Evolutionary conservation across 2,329 filamentous ascomycete genomes (phyloP).

Genomic region (Neofusicoccum kwambonambiense): DNA sequence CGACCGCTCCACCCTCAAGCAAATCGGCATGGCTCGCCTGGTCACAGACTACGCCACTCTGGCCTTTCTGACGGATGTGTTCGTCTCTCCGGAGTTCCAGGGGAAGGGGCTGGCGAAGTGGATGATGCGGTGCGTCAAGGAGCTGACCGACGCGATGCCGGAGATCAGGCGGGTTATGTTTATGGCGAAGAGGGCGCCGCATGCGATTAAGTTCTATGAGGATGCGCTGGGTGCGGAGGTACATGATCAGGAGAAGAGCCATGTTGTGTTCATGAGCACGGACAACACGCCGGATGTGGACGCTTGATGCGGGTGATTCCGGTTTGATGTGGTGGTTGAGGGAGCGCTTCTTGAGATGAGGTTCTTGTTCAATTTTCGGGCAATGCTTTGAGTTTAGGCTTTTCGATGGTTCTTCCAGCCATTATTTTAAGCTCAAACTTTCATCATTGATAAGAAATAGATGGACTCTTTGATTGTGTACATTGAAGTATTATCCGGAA

Average conservation of each 20-base stretch:
- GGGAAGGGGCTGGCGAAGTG: conserved; percentile 63
- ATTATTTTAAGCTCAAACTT: no score
- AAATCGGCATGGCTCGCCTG: conserved; percentile 61
- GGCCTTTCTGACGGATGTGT: conserved; percentile 69
- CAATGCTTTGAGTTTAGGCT: no score
- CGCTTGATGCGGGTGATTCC: not conserved
- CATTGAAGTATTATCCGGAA: no score
- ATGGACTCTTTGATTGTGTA: no score
- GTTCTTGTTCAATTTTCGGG: no score
- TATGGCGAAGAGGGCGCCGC: conserved; percentile 27
- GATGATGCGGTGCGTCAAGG: conserved; percentile 61
- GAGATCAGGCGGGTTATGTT: conserved; percentile 50
- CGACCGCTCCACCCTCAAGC: conserved; percentile 24
- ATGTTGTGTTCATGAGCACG: conserved; percentile 14
- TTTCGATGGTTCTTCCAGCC: no score
- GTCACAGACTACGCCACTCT: conserved; percentile 70
- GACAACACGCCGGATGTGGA: not conserved
- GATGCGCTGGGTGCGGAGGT: conserved; percentile 30
- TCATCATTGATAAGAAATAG: no score
- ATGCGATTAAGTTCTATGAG: conserved; percentile 29
- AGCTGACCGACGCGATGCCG: conserved; percentile 57
- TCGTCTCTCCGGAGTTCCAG: conserved; percentile 60
- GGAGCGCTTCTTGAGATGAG: no score
- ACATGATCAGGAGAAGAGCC: conserved; percentile 18
- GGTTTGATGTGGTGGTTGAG: no score